Percentiles rank a stretch among this genome's conserved stretches.
Conservation (phyloP, 495 filamentous ascomycete species). For the Tuber brumale region DNA sequence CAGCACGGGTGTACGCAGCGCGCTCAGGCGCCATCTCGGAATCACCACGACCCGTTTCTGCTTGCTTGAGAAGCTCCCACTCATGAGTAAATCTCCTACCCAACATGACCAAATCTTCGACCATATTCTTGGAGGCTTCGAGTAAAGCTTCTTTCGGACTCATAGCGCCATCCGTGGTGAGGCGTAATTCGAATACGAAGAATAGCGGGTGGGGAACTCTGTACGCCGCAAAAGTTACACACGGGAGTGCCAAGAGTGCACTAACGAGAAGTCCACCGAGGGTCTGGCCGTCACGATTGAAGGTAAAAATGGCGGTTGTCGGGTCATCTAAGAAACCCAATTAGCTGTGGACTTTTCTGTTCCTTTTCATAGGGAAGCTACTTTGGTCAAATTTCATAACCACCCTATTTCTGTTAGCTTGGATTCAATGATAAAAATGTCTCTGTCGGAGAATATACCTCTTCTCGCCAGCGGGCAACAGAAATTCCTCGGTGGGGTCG, state of each 20-base stretch:
- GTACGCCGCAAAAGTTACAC: slow-evolving; percentile 82
- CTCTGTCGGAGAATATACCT: neutral
- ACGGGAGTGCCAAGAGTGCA: slow-evolving; percentile 65
- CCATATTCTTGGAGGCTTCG: slow-evolving; percentile 63
- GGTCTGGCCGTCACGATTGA: slow-evolving; percentile 95
- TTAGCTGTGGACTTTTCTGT: neutral
- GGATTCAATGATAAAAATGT: neutral
- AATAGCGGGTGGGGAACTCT: slow-evolving; percentile 82
- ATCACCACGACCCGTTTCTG: slow-evolving; percentile 45
- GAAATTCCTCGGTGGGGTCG: slow-evolving; percentile 2
- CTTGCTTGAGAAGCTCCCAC: slow-evolving; percentile 83
- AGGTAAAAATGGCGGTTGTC: slow-evolving; percentile 76
- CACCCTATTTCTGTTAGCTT: slow-evolving; percentile 13
- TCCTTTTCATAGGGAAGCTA: neutral
- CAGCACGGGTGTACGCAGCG: neutral
- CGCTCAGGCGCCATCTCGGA: neutral
- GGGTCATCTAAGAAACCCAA: slow-evolving; percentile 41
- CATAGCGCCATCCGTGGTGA: slow-evolving; percentile 78
- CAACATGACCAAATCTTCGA: slow-evolving; percentile 64
- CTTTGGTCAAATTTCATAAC: slow-evolving; percentile 26
- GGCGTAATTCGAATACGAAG: slow-evolving; percentile 71
- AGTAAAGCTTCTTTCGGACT: slow-evolving; percentile 76
- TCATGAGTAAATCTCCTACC: slow-evolving; percentile 86
- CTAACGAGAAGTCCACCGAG: slow-evolving; percentile 77
- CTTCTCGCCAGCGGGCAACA: neutral